Conservation (phyloP, 2,329 filamentous ascomycete species). For the Xenoacremonium recifei region DNA sequence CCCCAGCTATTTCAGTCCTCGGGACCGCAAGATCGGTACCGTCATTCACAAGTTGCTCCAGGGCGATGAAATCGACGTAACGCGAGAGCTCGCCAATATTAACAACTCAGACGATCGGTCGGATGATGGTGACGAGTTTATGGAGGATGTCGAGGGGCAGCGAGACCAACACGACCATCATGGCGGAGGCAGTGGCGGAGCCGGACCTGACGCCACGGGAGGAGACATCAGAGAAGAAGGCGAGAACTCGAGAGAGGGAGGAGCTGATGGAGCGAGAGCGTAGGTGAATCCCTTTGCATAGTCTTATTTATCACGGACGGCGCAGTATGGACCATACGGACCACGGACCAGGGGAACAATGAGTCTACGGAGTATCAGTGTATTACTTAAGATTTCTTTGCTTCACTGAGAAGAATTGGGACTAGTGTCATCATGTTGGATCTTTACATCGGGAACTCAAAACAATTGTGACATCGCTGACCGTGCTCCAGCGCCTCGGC, state of each 20-base stretch:
- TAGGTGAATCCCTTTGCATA: slow-evolving; percentile 65
- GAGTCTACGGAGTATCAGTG: slow-evolving; percentile 29
- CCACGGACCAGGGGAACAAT: slow-evolving; percentile 19
- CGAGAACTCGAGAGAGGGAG: slow-evolving; percentile 82
- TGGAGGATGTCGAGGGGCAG: slow-evolving; percentile 65
- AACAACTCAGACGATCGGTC: slow-evolving; percentile 47
- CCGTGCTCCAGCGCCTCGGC: slow-evolving; percentile 55
- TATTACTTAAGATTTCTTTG: slow-evolving; percentile 33
- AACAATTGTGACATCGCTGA: slow-evolving; percentile 40
- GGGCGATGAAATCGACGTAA: slow-evolving; percentile 83
- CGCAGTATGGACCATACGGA: slow-evolving; percentile 20
- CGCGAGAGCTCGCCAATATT: slow-evolving; percentile 66
- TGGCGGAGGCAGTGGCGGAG: slow-evolving; percentile 70
- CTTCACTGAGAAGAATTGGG: slow-evolving; percentile 26
- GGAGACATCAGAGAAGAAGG: slow-evolving; percentile 92
- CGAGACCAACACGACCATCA: slow-evolving; percentile 58
- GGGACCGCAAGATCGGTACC: slow-evolving; percentile 83
- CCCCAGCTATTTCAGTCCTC: slow-evolving; percentile 75
- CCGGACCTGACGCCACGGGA: slow-evolving; percentile 82
- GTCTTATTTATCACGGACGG: slow-evolving; percentile 23
- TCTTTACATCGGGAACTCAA: slow-evolving; percentile 14
- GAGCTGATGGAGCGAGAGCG: slow-evolving; percentile 97
- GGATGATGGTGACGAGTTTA: slow-evolving; percentile 51
- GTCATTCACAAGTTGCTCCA: slow-evolving; percentile 83
- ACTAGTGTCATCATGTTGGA: slow-evolving; percentile 24